Evolutionary conservation across 805 yeast species (phyloP).

Genomic region (Candida ficus): DNA sequence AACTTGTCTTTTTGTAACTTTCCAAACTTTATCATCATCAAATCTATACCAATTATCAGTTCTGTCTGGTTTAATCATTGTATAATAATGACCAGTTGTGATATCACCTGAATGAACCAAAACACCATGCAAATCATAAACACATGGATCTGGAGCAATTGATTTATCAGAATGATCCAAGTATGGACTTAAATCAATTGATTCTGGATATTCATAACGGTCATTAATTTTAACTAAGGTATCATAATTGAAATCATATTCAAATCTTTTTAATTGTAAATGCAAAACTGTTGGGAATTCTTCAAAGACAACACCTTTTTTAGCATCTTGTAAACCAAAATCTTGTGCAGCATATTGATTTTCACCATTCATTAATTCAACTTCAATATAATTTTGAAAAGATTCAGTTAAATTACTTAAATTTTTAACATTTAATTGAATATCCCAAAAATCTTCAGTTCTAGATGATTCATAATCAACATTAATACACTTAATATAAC

Average conservation of each 20-base stretch:
- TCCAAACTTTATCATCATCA: slow-evolving; percentile 94
- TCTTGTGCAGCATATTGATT: slow-evolving; percentile 92
- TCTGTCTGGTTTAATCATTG: slow-evolving; percentile 78
- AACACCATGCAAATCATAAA: slow-evolving; percentile 85
- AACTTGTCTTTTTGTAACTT: slow-evolving; percentile 78
- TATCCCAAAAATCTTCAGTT: slow-evolving; percentile 96
- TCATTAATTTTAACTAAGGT: slow-evolving; percentile 89
- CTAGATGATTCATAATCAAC: slow-evolving; percentile 92
- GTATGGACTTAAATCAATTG: slow-evolving; percentile 74
- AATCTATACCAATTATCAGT: slow-evolving; percentile 79
- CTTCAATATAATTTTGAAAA: slow-evolving; percentile 81
- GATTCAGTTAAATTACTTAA: slow-evolving; percentile 67
- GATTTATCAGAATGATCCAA: slow-evolving; percentile 48
- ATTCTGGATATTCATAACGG: slow-evolving; percentile 81
- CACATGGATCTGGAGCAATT: slow-evolving; percentile 52
- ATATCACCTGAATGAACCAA: slow-evolving; percentile 95
- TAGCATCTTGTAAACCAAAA: slow-evolving; percentile 89
- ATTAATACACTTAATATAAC: slow-evolving; percentile 85
- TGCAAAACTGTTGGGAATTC: slow-evolving; percentile 90
- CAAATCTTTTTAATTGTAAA: slow-evolving; percentile 89
- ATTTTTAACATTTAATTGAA: slow-evolving; percentile 89
- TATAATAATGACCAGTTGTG: slow-evolving; percentile 94
- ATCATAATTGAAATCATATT: slow-evolving; percentile 87
- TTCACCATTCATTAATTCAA: slow-evolving; percentile 88
- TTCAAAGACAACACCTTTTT: slow-evolving; percentile 91